phyloP scores from a whole-genome alignment of 768 basidiomycete species.

The Tricholoma matsutake region DNA sequence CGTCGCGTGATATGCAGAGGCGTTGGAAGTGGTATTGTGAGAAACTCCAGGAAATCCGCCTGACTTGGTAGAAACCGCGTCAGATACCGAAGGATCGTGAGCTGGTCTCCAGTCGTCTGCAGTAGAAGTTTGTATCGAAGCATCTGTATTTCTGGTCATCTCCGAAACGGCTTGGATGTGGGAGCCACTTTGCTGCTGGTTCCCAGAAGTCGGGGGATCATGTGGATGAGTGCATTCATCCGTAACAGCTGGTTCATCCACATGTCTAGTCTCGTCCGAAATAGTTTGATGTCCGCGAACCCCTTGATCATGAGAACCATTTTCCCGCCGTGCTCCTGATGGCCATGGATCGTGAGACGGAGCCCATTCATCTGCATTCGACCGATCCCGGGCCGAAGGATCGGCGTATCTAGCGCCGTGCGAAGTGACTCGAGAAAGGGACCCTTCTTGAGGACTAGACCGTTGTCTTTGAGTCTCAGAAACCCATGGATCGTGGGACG shows the following conservation, averaged over 20 bases:
- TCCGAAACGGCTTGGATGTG: background rate
- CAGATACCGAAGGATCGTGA: background rate
- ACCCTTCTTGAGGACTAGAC: background rate
- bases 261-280: background rate
- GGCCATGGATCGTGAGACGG: background rate
- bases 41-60: background rate
- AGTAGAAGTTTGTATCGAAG: background rate
- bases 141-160: background rate
- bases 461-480: background rate
- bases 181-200: background rate
- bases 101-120: background rate
- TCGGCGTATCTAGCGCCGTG: background rate
- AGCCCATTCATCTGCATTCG: background rate
- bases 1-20: background rate
- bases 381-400: background rate
- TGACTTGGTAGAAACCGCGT: background rate
- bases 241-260: background rate
- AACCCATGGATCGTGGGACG: background rate
- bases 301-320: background rate
- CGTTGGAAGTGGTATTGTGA: background rate
- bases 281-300: background rate
- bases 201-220: background rate
- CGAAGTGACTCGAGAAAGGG: background rate
- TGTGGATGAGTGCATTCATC: background rate
- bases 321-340: background rate